Evolutionary conservation across 768 basidiomycete genomes (phyloP).

Genomic region (Hemileccinum impolitum): DNA sequence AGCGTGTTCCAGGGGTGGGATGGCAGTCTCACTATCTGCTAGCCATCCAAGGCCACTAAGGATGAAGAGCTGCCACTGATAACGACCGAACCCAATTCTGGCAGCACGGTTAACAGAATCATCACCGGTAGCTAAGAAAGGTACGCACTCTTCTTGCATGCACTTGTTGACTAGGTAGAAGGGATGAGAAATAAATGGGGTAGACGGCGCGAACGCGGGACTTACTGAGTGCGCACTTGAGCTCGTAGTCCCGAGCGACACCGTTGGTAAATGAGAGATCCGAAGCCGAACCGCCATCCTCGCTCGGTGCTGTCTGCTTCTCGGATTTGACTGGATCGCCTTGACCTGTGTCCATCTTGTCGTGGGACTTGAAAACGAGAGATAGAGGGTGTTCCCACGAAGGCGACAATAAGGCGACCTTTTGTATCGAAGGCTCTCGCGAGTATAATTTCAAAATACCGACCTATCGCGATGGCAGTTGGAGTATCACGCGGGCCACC

Average conservation of each 20-base stretch:
- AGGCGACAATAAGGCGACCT: background rate
- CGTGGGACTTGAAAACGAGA: background rate
- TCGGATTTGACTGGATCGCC: conserved; percentile 12
- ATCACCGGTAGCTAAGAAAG: conserved; percentile 6
- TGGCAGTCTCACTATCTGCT: conserved; percentile 40
- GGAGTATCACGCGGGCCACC: background rate
- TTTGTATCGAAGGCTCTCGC: conserved; percentile 13
- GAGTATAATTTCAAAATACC: conserved; percentile 1
- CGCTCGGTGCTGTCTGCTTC: conserved; percentile 11
- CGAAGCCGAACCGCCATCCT: conserved; percentile 12
- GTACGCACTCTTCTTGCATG: conserved; percentile 42
- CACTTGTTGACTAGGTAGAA: conserved; percentile 40
- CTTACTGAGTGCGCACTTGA: conserved; percentile 34
- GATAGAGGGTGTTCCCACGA: conserved; percentile 18
- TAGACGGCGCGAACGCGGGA: background rate
- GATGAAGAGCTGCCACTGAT: conserved; percentile 46
- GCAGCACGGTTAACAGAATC: background rate
- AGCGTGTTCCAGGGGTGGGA: conserved; percentile 21
- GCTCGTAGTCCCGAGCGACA: conserved; percentile 30
- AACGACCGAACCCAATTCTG: conserved; percentile 50
- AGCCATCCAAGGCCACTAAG: conserved; percentile 48
- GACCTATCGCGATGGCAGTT: background rate
- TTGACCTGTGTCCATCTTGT: conserved; percentile 3
- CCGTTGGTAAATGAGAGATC: conserved; percentile 17
- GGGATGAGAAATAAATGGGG: background rate